Base-by-base conservation (phyloP, 176 grass and related monocot genomes). In the Triticum turgidum region DNA sequence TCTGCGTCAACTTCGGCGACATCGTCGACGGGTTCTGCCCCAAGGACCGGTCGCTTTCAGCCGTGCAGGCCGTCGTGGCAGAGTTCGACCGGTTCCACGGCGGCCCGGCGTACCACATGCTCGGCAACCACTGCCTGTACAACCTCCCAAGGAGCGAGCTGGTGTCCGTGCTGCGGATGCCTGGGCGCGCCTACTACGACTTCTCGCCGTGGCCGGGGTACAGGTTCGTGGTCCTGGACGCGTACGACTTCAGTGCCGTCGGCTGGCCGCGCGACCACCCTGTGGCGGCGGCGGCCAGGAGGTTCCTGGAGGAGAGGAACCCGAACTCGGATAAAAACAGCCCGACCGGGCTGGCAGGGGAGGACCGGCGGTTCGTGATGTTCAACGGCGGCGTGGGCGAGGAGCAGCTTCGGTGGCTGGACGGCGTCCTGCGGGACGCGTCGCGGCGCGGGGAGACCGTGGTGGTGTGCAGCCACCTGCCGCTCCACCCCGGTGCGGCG, bases 81-180 rank as follows among this genome's bases (percentile, higher is more conserved):
- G 92, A 98, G 83, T 98, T 98, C 75, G 83, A 93, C 56, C 73
- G 49, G 52, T 94, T 97, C 68, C 83, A 86, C 44, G 91, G 90
- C 37, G 91, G 91, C 21, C 89, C 91, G 30, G 20, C 88, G 41
- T 97, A 95, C 75, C 95, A 98, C 87, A 98, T 98, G 92, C 88
- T 98, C 21, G 95, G 95, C 68, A 98, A 98, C 72, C 95, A 98
- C 64, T 98, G 95, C 86, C 92, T 95, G 1, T 98, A 95, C 77
- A 93, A 98, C 82, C 91, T 98, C 34, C 89, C 95, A 1, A 78
- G 95, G 13, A 68, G 18, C 71, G 51, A 93, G 61, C 82, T 98
- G 44, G 82, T 97, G 14, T 69, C 89, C 37, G 70, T 80, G 81
- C 80, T 97, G 14, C 92, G 92, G 41, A 84, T 95, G 79, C 33